Percentiles rank a stretch among this genome's conserved stretches.
Conservation (phyloP, 2,329 filamentous ascomycete genomes). For the Alternaria arborescens region DNA sequence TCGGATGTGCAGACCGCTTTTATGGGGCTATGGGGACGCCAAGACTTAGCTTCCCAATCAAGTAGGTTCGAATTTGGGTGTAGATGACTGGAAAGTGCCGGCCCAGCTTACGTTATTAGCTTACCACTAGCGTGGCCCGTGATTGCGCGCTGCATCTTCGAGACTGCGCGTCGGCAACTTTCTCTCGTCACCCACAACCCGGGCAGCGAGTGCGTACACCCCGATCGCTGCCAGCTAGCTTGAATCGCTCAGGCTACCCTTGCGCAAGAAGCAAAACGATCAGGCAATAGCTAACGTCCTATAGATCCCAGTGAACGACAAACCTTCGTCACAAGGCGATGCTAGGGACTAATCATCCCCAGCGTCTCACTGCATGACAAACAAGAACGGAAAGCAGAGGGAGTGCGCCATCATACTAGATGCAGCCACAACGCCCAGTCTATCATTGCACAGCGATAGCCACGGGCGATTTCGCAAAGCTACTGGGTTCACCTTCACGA, state of each 20-base stretch:
- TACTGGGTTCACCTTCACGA: slow-evolving; percentile 26
- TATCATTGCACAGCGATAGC: slow-evolving; percentile 30
- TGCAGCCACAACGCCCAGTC: slow-evolving; percentile 24
- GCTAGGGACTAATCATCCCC: slow-evolving; percentile 34
- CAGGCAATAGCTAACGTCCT: slow-evolving; percentile 12
- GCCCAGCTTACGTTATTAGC: slow-evolving; percentile 21
- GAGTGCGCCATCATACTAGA: slow-evolving; percentile 40
- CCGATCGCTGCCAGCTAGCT: background rate
- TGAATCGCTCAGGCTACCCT: background rate
- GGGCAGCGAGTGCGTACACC: slow-evolving; percentile 38
- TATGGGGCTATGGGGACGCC: slow-evolving; percentile 12
- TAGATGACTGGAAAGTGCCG: background rate
- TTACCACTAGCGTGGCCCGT: slow-evolving; percentile 22
- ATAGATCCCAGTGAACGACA: slow-evolving; percentile 43
- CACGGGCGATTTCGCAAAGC: slow-evolving; percentile 20
- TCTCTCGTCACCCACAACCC: slow-evolving; percentile 35
- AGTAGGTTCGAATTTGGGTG: slow-evolving; percentile 8
- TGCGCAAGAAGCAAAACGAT: background rate
- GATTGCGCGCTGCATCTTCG: slow-evolving; percentile 27
- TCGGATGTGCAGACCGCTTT: slow-evolving; percentile 5
- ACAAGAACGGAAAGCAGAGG: slow-evolving; percentile 49
- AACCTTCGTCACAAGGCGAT: slow-evolving; percentile 35
- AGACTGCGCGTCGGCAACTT: slow-evolving; percentile 21
- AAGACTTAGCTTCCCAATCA: slow-evolving; percentile 5
- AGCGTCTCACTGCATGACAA: slow-evolving; percentile 35